Evolutionary conservation across 768 basidiomycete genomes (phyloP).

Genomic region (Suillus occidentalis): DNA sequence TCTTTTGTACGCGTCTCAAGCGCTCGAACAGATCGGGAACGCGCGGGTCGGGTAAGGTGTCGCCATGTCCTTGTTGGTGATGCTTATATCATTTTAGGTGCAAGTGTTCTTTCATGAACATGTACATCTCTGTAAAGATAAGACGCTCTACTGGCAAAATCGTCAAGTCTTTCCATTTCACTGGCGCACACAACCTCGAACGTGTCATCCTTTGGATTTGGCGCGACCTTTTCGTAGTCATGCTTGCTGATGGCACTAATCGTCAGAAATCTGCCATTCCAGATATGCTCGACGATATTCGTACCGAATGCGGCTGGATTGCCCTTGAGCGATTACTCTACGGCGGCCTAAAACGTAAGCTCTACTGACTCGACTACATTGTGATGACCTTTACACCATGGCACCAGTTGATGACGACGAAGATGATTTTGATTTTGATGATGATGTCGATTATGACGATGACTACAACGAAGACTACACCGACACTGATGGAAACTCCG

Average conservation of each 20-base stretch:
- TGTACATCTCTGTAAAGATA: slow-evolving; percentile 48
- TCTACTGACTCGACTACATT: not conserved
- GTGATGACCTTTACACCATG: slow-evolving; percentile 8
- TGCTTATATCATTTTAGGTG: slow-evolving; percentile 41
- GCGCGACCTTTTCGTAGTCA: slow-evolving; percentile 63
- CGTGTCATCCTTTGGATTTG: slow-evolving; percentile 61
- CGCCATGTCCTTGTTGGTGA: slow-evolving; percentile 1
- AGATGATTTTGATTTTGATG: slow-evolving; percentile 26
- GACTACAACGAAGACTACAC: slow-evolving; percentile 26
- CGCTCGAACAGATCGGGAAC: slow-evolving; percentile 43
- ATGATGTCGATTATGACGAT: slow-evolving; percentile 29
- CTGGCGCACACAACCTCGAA: slow-evolving; percentile 48
- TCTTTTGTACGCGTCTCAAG: slow-evolving; percentile 51
- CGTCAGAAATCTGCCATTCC: slow-evolving; percentile 36
- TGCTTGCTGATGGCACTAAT: slow-evolving; percentile 42
- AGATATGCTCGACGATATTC: slow-evolving; percentile 62
- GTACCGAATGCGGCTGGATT: slow-evolving; percentile 47
- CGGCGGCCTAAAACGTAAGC: slow-evolving; percentile 50
- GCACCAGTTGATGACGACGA: slow-evolving; percentile 15
- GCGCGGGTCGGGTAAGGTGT: slow-evolving; percentile 39
- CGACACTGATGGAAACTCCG: slow-evolving; percentile 18
- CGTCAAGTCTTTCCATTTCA: slow-evolving; percentile 49
- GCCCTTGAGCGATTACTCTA: slow-evolving; percentile 52
- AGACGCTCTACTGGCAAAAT: slow-evolving; percentile 42
- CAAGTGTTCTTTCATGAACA: slow-evolving; percentile 48